Base-by-base conservation (phyloP, 2,329 filamentous ascomycete genomes). In the Phialophora tarda region DNA sequence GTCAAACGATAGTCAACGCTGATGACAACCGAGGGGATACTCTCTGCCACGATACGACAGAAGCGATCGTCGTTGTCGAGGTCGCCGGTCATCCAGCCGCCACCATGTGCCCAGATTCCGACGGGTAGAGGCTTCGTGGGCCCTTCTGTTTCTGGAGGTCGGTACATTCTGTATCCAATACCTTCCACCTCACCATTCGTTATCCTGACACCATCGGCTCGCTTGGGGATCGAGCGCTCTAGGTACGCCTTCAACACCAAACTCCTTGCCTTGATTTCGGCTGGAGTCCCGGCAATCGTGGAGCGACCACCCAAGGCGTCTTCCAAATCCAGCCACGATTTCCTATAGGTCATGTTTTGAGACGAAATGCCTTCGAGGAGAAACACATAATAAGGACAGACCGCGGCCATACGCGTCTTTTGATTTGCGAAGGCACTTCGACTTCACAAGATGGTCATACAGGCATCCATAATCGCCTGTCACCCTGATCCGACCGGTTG, bases 1-100 rank as follows among this genome's bases (percentile, higher is more conserved):
- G 38, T 44, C 38, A 44, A 44, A 44, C 38, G 38, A 44, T 44
- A 44, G n/a, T 44, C 38, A 7, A 44, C 38, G n/a, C 38, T 44
- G 38, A 44, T 44, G 11, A 44, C 38, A 44, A 44, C n/a, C 38
- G 38, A 44, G 7, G 38, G 38, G n/a, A 44, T 44, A 44, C 6
- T n/a, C 38, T 44, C 38, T 7, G 38, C 38, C 3, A 44, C 38
- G n/a, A n/a, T n/a, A n/a, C 38, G 38, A 7, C 38, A 44, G 38
- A 44, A 44, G 38, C n/a, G 38, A n/a, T 44, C 38, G n/a, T 44
- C 38, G 38, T 44, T 44, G 11, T 44, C 38, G 11, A 44, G 38
- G 38, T 44, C 38, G 38, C 38, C 38, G 11, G 38, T 44, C 38
- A 44, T 44, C 38, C 38, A 44, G 11, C 38, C 38, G 38, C 38